These are phyloP conservation scores for Aspergillus viridinutans DNA, from an alignment of 2,329 filamentous ascomycete genomes.

Conservation along the genomic window DNA sequence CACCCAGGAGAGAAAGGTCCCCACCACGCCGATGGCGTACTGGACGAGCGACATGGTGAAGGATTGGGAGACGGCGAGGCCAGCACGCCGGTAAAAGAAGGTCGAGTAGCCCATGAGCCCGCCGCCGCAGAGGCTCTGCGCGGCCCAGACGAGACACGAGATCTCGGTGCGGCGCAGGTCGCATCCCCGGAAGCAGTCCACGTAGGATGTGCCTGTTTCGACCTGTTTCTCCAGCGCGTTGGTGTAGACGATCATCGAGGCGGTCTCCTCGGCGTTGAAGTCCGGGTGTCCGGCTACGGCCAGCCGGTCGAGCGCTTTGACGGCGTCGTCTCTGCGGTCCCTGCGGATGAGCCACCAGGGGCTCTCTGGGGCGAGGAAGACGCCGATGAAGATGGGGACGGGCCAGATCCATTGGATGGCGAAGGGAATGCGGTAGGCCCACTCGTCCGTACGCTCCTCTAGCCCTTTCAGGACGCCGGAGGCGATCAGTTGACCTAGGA, in stretches of 20 bases:
- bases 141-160: constrained; percentile 61
- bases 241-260: constrained; percentile 91
- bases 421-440: constrained; percentile 52
- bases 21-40: constrained; percentile 68
- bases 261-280: constrained; percentile 77
- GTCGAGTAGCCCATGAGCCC: constrained; percentile 63
- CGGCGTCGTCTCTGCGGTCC: constrained; percentile 44
- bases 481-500: constrained; percentile 50
- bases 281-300: constrained; percentile 54
- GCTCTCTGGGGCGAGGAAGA: constrained; percentile 48
- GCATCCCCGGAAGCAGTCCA: constrained; percentile 78
- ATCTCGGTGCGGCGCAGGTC: constrained; percentile 76
- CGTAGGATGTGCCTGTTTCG: constrained; percentile 68
- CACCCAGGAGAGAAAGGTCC: constrained; percentile 76
- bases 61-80: constrained; percentile 45
- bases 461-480: constrained; percentile 49
- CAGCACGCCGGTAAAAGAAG: constrained; percentile 56
- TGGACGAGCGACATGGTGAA: constrained; percentile 52
- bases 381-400: constrained; percentile 45
- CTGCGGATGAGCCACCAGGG: constrained; percentile 51
- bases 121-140: constrained; percentile 61
- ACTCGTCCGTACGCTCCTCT: constrained; percentile 44
- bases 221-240: constrained; percentile 74
- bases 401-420: constrained; percentile 54
- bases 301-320: constrained; percentile 41